Evolutionary conservation across 1,284 basidiomycete species (phyloP).

Genomic region (Sparassis latifolia): DNA sequence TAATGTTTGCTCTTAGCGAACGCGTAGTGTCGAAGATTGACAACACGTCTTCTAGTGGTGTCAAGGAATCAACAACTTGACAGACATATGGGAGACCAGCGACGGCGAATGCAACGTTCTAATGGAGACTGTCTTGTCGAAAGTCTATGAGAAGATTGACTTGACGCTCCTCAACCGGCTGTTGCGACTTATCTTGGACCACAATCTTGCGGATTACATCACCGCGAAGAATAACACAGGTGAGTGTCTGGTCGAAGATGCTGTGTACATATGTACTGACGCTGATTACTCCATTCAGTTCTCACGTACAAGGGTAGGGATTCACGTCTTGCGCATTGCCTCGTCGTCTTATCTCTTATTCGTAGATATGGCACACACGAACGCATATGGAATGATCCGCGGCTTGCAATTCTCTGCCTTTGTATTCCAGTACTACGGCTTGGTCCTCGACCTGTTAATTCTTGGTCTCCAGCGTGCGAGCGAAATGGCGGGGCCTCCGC

Average conservation of each 20-base stretch:
- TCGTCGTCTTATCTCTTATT: constrained; percentile 2
- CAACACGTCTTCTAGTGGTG: constrained; percentile 51
- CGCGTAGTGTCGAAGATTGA: not conserved
- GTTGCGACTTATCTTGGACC: constrained; percentile 89
- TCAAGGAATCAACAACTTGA: constrained; percentile 89
- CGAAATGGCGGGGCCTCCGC: constrained; percentile 94
- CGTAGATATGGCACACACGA: constrained; percentile 84
- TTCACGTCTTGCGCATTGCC: not conserved
- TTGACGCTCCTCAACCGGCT: constrained; percentile 90
- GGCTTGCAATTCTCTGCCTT: constrained; percentile 95
- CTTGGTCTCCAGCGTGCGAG: constrained; percentile 91
- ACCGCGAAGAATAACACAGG: constrained; percentile 95
- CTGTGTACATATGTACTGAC: not conserved
- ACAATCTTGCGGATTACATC: constrained; percentile 97
- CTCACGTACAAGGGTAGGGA: constrained; percentile 83
- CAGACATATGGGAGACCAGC: constrained; percentile 94
- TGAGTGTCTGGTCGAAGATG: constrained; percentile 18
- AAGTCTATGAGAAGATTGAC: constrained; percentile 98
- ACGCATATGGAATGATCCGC: constrained; percentile 88
- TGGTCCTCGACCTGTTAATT: constrained; percentile 87
- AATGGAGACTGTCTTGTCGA: constrained; percentile 94
- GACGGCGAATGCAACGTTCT: constrained; percentile 96
- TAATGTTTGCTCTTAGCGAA: constrained; percentile 13
- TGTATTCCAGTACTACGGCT: constrained; percentile 95
- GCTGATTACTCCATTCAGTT: constrained; percentile 32